Evolutionary conservation across 2,329 filamentous ascomycete species (phyloP), one percentile per base, ranked within the genome.

Genomic region (Lecanicillium sp.): DNA sequence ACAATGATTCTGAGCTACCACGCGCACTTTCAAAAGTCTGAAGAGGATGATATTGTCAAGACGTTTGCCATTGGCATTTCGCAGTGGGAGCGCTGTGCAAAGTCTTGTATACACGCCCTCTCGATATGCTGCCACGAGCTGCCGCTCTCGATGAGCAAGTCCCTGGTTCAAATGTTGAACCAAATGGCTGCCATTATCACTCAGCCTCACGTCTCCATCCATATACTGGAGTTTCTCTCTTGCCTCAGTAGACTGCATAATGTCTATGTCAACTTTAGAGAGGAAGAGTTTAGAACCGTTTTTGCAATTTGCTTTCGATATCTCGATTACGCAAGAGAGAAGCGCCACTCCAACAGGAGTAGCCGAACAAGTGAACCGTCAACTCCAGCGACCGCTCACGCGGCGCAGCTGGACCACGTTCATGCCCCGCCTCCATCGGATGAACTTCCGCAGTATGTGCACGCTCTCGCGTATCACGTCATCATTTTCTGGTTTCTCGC

Each of bases 151-250:
- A 85, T 89, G 37, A 86, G 83, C 54, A 94, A 90, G 55, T 83
- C 80, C 15, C 70, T 96, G 43, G 84, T 90, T 33, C 83, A 80
- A 33, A 86, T 96, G 48, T 70, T 98, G 40, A 84, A 89, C 52
- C 90, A 87, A 56, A 94, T 98, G 85, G 83, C 89, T 1, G 86
- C 89, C 50, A 94, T 95, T 52, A 94, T 98, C 52, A 96, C 92
- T 1, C 89, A 95, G 52, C 81, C 87, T 6, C 79, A 89, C 41
- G 83, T 95, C 27, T 88, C 90, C 9, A 83, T 95, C 44, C 92
- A 98, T 54, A 94, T 98, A 44, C 70, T 98, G 35, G 92, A 98
- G 54, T 96, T 98, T 53, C 68, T 98, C n/a, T 85, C 86, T 9
- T 83, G 87, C 35, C 72, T 98, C 19, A 88, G 89, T 38, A 81